Evolutionary conservation across 306 rosid species (phyloP), one percentile per base, ranked within the genome.

Genomic region (Alnus rubra): DNA sequence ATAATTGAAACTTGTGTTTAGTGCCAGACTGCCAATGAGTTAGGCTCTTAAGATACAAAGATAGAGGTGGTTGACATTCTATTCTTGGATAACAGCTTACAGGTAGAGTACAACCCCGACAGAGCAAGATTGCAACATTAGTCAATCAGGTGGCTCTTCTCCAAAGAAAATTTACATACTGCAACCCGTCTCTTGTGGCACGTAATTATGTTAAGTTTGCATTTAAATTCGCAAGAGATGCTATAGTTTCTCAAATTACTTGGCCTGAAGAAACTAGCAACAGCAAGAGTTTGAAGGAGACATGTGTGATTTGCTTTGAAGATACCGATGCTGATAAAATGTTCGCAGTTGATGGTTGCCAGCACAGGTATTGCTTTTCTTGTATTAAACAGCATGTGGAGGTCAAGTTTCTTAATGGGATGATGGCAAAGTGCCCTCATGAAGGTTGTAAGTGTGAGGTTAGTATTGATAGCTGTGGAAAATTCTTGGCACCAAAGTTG

Each of bases 381-480:
- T 90, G 94, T 69, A 84, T 88, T 89, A 86, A 86, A 76, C 85
- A 77, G 37, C 94, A 90, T 42, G 87, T 90, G 56, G 92, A 90
- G 71, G 90, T 74, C 63, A 79, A 86, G 82, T 78, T 88, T 65
- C 86, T 82, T 19, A 31, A 82, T 28, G 90, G 89, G 42, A 71
- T 68, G 56, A 49, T 75, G 77, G 86, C 94, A 1, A 83, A 77
- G 19, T 90, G 94, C 80, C 94, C 94, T 18, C 87, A 79, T 28
- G 88, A 74, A 15, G 86, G 62, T n/a, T 88, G 94, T 81, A 83
- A 77, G 45, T 74, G 86, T 37, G 86, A 84, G 44, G 85, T 88
- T 62, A 63, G 51, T 15, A 59, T 88, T 48, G 85, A 86, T 33
- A 81, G 90, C 65, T 86, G 92, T 70, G 62, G 33, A 16, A 83